Evolutionary conservation across 2,329 filamentous ascomycete species (phyloP).

Genomic region (Penicillium sp.): DNA sequence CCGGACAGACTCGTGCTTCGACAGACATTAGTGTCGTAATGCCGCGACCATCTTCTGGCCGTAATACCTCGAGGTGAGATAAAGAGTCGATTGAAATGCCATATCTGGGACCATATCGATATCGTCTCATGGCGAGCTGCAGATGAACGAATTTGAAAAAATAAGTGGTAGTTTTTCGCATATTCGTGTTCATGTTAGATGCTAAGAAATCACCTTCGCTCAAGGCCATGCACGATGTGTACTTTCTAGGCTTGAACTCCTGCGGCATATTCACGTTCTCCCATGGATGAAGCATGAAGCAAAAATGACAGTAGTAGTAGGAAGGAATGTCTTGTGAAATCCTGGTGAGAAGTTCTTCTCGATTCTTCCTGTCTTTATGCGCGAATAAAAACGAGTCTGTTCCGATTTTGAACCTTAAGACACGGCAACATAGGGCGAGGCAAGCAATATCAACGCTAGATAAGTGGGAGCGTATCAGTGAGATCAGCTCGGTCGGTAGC

Average conservation of each 20-base stretch:
- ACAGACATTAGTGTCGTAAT: conserved; percentile 5
- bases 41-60: not conserved
- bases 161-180: not conserved
- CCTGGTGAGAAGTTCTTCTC: not conserved
- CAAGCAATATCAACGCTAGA: conserved; percentile 6
- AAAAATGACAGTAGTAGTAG: conserved; percentile 4
- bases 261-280: not conserved
- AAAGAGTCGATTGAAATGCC: conserved; percentile 1
- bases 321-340: conserved; percentile 3
- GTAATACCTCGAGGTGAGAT: conserved; percentile 1
- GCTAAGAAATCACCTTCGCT: not conserved
- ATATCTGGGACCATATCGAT: conserved; percentile 2
- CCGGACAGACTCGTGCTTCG: conserved; percentile 4
- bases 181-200: not conserved
- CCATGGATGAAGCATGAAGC: conserved; percentile 5
- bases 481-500: conserved; percentile 5
- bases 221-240: not conserved
- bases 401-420: conserved; percentile 5
- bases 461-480: not conserved
- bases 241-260: not conserved
- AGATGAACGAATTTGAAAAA: conserved; percentile 5
- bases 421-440: conserved; percentile 2
- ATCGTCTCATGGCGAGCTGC: conserved; percentile 5
- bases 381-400: not conserved
- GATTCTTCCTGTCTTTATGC: not conserved